Evolutionary conservation across 2,329 filamentous ascomycete genomes (phyloP), one percentile per base, ranked within the genome.

Genomic region (Phyllosticta citribraziliensis): DNA sequence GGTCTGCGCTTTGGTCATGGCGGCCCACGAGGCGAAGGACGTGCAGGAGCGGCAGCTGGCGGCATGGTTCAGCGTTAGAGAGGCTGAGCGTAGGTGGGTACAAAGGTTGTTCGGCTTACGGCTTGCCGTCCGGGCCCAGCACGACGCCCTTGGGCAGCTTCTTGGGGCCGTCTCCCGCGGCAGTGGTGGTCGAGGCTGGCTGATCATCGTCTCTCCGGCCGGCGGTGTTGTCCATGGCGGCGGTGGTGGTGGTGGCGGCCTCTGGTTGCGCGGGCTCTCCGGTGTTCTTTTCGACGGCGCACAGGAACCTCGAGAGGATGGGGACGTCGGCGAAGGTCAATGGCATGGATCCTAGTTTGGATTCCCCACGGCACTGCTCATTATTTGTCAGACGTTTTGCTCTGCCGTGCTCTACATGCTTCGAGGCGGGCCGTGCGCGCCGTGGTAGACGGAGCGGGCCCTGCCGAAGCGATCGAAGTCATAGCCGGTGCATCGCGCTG

Each of bases 111-210:
- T 72, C 66, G 63, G 62, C 88, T 79, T 76, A 93, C 89, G 89
- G 89, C 75, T 94, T 94, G 61, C 89, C 89, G 76, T 94, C 88
- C 65, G 87, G 87, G 54, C 87, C 89, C 40, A 93, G 76, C 47
- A 93, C 82, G 2, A 93, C 80, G 65, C 88, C 88, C 69, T 87
- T 89, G 17, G 88, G 83, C 30, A 88, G 75, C 68, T 80, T 83
- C 69, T 82, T 82, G 25, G 80, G 75, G 56, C 64, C 67, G 2
- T 62, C 65, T 33, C 68, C 67, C 20, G 53, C 58, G 12, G 47
- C 27, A 8, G 47, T n/a, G 20, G 58, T 22, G 20, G 51, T 54
- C 24, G 50, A 40, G 17, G 35, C 35, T 40, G 17, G 40, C 17
- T 47, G 40, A 10, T 69, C 66, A 35, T 56, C 30, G 55, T 51